Base-by-base conservation (phyloP, 1,284 basidiomycete species). In the Trichosporon sp. region DNA sequence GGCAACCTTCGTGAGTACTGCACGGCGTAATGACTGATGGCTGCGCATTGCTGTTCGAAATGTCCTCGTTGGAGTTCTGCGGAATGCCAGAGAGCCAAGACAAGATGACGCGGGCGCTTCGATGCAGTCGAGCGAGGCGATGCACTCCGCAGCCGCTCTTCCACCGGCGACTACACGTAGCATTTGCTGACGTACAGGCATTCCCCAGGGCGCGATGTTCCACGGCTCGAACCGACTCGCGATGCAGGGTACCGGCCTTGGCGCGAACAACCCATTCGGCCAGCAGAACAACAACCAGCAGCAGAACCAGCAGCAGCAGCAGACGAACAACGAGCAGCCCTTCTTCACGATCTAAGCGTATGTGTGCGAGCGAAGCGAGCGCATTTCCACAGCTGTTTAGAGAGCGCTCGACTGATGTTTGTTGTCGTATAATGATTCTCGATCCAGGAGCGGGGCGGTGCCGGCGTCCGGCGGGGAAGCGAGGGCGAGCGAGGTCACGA, bases 331-430 rank as follows among this genome's bases (percentile, higher is more conserved):
- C 75, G 92, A 94, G 26, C 91, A 91, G 79, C 93, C 93, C 2
- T 94, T 94, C 86, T 94, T 95, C 83, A 90, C 90, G 76, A 88
- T 94, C 78, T 90, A 79, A 71, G 59, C 48, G 2, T n/a, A n/a
- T 4, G 48, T 14, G 48, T 14, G 48, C 48, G 16, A n/a, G 48
- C 48, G n/a, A n/a, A 19, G 48, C n/a, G 8, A 21, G 48, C 48
- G 19, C 48, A 4, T 26, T 10, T 10, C 37, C 48, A 8, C 19
- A 19, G 48, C n/a, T 51, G 56, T 35, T 8, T 8, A 31, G 21
- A 10, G 48, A 10, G 48, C 54, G 54, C 21, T 61, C 7, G 12
- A 35, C 56, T 10, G 26, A 37, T 10, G 48, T 51, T 51, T 51
- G 48, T 21, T n/a, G 16, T 51, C 48, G 48, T 51, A 43, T 43